Conservation (phyloP, 441 rosid species). For the Geranium incanum region DNA sequence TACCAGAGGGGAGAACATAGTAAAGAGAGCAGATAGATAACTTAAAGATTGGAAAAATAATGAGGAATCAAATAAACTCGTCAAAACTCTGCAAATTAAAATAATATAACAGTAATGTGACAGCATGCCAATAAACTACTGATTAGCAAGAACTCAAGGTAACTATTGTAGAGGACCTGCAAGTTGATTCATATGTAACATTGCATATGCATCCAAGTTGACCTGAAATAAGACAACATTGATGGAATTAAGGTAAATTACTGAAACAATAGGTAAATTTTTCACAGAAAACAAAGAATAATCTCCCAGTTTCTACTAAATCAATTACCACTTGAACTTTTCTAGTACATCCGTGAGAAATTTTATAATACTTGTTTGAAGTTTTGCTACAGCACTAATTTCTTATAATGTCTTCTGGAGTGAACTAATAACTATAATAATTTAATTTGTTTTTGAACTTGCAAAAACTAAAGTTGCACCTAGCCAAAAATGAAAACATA, state of each 20-base stretch:
- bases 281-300: background rate
- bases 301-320: background rate
- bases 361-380: background rate
- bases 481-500: background rate
- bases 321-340: background rate
- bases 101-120: background rate
- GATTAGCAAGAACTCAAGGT: conserved; percentile 5
- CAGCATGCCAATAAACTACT: background rate
- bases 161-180: conserved; percentile 51
- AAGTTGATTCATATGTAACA: conserved; percentile 58
- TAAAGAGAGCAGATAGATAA: background rate
- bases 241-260: conserved; percentile 12
- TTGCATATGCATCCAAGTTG: conserved; percentile 86
- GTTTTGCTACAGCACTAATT: background rate
- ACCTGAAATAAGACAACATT: conserved; percentile 36
- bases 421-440: background rate
- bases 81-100: background rate
- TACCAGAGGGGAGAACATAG: background rate
- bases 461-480: background rate
- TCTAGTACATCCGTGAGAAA: background rate
- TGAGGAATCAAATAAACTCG: background rate
- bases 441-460: background rate
- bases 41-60: background rate
- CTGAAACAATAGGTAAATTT: background rate
- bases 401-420: background rate